phyloP scores from a whole-genome alignment of 2,329 filamentous ascomycete genomes.

The Colletotrichum sp. region DNA sequence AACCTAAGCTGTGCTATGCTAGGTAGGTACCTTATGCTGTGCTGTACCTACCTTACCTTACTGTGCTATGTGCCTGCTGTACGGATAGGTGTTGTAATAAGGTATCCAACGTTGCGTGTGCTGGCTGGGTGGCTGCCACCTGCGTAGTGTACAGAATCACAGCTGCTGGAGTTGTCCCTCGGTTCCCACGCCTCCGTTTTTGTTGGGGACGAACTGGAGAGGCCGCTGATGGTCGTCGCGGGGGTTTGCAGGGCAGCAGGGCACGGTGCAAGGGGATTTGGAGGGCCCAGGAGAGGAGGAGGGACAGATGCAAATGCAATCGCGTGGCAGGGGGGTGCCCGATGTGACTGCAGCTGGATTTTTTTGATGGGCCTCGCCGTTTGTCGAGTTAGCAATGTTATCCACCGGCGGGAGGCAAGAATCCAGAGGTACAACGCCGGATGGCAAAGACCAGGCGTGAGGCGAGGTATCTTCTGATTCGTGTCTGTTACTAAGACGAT shows the following conservation, averaged over 20 bases:
- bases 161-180: not conserved
- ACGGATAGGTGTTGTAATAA: not conserved
- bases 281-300: not conserved
- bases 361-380: not conserved
- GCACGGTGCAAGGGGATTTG: constrained; percentile 13
- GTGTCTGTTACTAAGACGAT: not conserved
- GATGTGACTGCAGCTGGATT: not conserved
- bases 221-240: constrained; percentile 2
- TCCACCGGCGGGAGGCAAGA: constrained; percentile 8
- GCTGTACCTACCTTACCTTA: not conserved
- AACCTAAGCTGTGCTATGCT: not conserved
- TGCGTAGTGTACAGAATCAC: not conserved
- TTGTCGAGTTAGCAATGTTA: not conserved
- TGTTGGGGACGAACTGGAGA: constrained; percentile 22
- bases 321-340: constrained; percentile 1
- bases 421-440: not conserved
- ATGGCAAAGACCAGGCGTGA: not conserved
- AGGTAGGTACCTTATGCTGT: not conserved
- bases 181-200: constrained; percentile 18
- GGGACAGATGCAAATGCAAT: not conserved
- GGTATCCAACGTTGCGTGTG: not conserved
- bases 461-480: not conserved
- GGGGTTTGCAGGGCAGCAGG: constrained; percentile 18
- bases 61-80: not conserved
- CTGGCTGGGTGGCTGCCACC: not conserved